These are phyloP conservation scores for Decorospora gaudefroyi DNA, from an alignment of 2,329 filamentous ascomycete species.

Conservation along the genomic window DNA sequence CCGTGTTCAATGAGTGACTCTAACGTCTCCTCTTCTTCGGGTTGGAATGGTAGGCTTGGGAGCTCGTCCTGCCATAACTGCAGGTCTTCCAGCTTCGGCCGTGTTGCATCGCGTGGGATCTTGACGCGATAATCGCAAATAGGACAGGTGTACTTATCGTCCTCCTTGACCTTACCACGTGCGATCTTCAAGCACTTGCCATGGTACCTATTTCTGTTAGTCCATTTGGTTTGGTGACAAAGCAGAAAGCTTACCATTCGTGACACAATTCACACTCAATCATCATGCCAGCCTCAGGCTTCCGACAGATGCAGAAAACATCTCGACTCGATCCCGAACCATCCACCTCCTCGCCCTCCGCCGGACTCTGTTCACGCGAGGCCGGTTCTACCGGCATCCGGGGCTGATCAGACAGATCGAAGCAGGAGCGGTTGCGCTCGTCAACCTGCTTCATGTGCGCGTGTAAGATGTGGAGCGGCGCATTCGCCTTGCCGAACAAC, in stretches of 20 bases:
- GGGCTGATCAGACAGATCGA: slow-evolving; percentile 87
- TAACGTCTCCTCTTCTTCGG: slow-evolving; percentile 88
- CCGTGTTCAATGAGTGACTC: slow-evolving; percentile 86
- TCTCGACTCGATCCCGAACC: slow-evolving; percentile 63
- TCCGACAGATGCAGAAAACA: slow-evolving; percentile 96
- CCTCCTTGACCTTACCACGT: slow-evolving; percentile 95
- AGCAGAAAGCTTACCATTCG: slow-evolving; percentile 72
- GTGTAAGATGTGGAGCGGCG: slow-evolving; percentile 91
- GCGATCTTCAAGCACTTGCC: slow-evolving; percentile 98
- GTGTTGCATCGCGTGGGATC: slow-evolving; percentile 92
- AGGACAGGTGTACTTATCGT: slow-evolving; percentile 97
- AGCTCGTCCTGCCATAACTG: slow-evolving; percentile 84
- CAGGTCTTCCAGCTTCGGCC: slow-evolving; percentile 91
- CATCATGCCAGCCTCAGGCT: slow-evolving; percentile 96
- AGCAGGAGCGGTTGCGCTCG: slow-evolving; percentile 86
- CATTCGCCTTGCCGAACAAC: slow-evolving; percentile 96
- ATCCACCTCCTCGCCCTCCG: slow-evolving; percentile 53
- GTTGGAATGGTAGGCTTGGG: slow-evolving; percentile 80
- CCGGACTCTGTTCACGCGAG: slow-evolving; percentile 76
- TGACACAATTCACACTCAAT: slow-evolving; percentile 98
- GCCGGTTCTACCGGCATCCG: slow-evolving; percentile 88
- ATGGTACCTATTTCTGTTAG: slow-evolving; percentile 74
- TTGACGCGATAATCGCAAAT: slow-evolving; percentile 98
- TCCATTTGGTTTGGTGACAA: not conserved
- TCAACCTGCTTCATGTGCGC: slow-evolving; percentile 93